These are phyloP conservation scores for Fonsecaea pedrosoi DNA, from an alignment of 2,329 filamentous ascomycete genomes.

Conservation along the genomic window DNA sequence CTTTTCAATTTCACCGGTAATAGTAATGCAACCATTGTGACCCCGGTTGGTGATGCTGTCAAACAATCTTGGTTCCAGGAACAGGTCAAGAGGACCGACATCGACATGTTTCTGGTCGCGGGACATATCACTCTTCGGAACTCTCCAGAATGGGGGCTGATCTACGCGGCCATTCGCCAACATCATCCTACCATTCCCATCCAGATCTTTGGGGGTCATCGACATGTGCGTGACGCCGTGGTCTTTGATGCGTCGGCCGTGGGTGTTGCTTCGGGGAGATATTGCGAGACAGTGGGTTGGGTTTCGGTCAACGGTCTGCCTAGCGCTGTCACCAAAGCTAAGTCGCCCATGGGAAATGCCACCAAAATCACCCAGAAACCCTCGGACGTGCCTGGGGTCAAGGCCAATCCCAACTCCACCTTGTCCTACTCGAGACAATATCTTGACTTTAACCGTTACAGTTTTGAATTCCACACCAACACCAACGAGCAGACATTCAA, in stretches of 20 bases:
- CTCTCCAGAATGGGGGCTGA: conserved; percentile 54
- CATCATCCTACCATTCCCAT: conserved; percentile 65
- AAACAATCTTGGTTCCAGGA: conserved; percentile 67
- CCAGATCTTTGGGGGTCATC: conserved; percentile 70
- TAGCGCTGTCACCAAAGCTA: conserved; percentile 42
- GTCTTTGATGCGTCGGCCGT: conserved; percentile 68
- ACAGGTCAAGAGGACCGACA: conserved; percentile 60
- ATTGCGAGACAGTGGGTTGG: conserved; percentile 73
- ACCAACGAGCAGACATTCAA: conserved; percentile 58
- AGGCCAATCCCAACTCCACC: conserved; percentile 47
- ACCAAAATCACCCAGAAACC: conserved; percentile 33
- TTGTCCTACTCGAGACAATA: conserved; percentile 65
- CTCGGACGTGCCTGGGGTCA: conserved; percentile 26
- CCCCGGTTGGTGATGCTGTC: conserved; percentile 59
- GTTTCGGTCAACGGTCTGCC: conserved; percentile 68
- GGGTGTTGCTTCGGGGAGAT: conserved; percentile 68
- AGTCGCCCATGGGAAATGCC: conserved; percentile 33
- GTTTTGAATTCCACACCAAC: conserved; percentile 69
- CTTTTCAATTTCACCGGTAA: conserved; percentile 62
- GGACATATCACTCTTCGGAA: conserved; percentile 67
- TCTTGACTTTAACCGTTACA: conserved; percentile 72
- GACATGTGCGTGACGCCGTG: conserved; percentile 69
- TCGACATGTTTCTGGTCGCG: conserved; percentile 69
- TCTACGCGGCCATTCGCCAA: conserved; percentile 66
- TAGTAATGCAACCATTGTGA: conserved; percentile 67